Evolutionary conservation across 805 yeast species (phyloP), one percentile per base, ranked within the genome.

Genomic region (Myxozyma neglecta): DNA sequence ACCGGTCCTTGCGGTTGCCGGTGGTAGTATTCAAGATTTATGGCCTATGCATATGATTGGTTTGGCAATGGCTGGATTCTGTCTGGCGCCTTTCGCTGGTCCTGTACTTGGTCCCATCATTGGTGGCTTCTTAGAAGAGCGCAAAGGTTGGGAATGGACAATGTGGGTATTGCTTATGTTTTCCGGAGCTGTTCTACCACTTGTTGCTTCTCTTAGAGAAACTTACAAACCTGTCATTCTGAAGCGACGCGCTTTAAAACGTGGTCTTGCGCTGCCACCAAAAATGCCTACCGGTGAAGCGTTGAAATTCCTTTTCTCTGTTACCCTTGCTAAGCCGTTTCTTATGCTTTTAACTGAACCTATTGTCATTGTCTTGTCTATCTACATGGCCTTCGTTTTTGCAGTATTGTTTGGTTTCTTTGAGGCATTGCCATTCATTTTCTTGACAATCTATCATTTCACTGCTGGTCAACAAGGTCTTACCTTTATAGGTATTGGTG

Each of bases 1-100:
- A 1, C 96, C 96, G 2, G 90, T 94, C 0, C 79, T 90, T 72
- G 87, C 96, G 4, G 83, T 89, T 67, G 96, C 90, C n/a, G 93
- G 92, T 61, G 96, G 96, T 66, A 83, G 92, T 14, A 83, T 89
- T 67, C 77, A 85, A 62, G 96, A 89, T 75, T 74, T 89, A 52
- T 89, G 91, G 87, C 81, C 79, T 32, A 82, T 85, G 39, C 81
- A 81, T 51, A 84, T 84, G 72, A 75, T 85, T 70, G 88, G 90
- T 20, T 69, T 84, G 1, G 90, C 93, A 18, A 83, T 87, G 85
- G 82, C 83, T 74, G 86, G 91, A 88, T 85, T 80, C 71, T 76
- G 83, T 2, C 70, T 85, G 51, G 88, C 87, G 0, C 89, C 90
- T 1, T 78, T 81, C 13, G 67, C 84, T 35, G 85, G 87, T 1